Percentiles rank a stretch among this genome's conserved stretches.
These are phyloP conservation scores for Trametes cinnabarina DNA, from an alignment of 768 basidiomycete species.

Conservation along the genomic window DNA sequence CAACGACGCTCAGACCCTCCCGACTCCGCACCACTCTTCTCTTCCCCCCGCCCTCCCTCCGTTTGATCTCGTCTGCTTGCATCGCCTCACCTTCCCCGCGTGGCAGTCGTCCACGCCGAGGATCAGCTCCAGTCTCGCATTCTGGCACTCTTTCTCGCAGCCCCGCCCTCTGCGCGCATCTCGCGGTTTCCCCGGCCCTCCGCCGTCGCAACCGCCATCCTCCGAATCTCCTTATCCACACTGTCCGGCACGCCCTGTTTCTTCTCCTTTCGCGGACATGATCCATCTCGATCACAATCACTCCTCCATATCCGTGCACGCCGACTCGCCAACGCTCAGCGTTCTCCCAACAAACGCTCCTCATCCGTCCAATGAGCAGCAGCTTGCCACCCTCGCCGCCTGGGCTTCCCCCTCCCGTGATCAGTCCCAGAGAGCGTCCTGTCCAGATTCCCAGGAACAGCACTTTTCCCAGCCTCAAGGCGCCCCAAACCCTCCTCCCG, in stretches of 20 bases:
- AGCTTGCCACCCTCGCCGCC: conserved; percentile 24
- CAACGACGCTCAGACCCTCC: neutral
- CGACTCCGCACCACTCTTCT: neutral
- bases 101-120: neutral
- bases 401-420: conserved; percentile 27
- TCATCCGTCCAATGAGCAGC: conserved; percentile 21
- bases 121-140: neutral
- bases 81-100: neutral
- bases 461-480: neutral
- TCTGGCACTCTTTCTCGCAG: neutral
- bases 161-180: neutral
- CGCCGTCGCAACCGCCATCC: conserved; percentile 11
- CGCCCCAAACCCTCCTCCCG: conserved; percentile 8
- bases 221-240: conserved; percentile 6
- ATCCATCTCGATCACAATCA: conserved; percentile 37
- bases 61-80: neutral
- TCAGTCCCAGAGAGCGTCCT: conserved; percentile 13
- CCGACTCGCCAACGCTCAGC: conserved; percentile 21
- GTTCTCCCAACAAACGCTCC: conserved; percentile 22
- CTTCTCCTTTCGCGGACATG: conserved; percentile 24
- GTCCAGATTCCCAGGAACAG: conserved; percentile 22
- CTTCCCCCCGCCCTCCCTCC: neutral
- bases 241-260: neutral
- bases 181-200: conserved; percentile 7
- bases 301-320: conserved; percentile 22